phyloP scores from a whole-genome alignment of 208 protist genomes.

The Willaertia magna region DNA sequence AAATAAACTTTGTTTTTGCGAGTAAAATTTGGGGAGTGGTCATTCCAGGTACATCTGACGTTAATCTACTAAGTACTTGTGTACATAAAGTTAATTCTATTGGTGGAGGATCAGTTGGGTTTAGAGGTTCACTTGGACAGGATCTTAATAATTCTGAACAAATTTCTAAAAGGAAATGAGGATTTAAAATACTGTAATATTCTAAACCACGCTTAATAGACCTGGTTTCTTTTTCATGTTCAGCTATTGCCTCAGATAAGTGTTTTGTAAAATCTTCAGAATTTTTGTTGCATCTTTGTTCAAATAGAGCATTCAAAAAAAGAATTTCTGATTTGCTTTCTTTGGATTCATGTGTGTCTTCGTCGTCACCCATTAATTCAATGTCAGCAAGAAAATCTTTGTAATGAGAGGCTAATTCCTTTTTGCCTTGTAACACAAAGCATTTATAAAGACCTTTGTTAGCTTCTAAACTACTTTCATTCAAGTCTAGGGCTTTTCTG shows the following conservation, averaged over 20 bases:
- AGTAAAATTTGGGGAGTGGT: conserved; percentile 54
- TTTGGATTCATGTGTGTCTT: neutral
- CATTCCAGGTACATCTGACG: conserved; percentile 52
- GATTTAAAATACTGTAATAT: conserved; percentile 56
- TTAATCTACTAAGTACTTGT: conserved; percentile 53
- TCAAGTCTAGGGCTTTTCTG: conserved; percentile 49
- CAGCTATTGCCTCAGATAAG: conserved; percentile 59
- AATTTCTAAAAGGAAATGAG: conserved; percentile 57
- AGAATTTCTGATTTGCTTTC: conserved; percentile 51
- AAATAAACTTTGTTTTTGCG: conserved; percentile 57
- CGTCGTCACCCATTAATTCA: neutral
- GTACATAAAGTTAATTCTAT: conserved; percentile 46
- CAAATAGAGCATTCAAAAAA: conserved; percentile 56
- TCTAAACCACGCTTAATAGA: conserved; percentile 33
- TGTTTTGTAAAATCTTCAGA: conserved; percentile 41
- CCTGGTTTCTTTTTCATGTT: conserved; percentile 46
- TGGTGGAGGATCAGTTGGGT: conserved; percentile 43
- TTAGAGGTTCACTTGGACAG: conserved; percentile 62
- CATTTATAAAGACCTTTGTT: neutral
- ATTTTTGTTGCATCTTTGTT: conserved; percentile 50
- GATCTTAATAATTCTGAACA: conserved; percentile 64
- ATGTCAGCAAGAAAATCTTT: neutral
- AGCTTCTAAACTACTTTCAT: conserved; percentile 52
- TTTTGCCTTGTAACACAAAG: neutral
- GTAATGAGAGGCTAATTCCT: conserved; percentile 36